These are phyloP conservation scores for Phytomonas sp. DNA, from an alignment of 208 protist genomes.

Conservation along the genomic window DNA sequence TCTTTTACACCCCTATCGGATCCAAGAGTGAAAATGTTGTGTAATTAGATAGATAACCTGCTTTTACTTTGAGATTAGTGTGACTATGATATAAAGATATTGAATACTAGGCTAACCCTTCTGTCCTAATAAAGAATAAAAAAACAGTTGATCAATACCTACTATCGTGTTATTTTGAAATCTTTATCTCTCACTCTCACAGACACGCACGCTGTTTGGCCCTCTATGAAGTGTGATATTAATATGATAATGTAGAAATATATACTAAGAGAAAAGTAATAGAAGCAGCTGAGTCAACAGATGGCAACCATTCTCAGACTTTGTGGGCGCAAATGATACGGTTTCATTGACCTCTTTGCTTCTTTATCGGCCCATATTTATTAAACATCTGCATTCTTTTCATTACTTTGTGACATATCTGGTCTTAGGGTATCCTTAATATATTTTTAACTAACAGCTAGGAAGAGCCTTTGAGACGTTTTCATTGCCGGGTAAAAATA, in stretches of 20 bases:
- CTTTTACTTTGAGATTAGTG: not conserved
- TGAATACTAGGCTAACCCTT: not conserved
- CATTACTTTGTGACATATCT: not conserved
- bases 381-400: not conserved
- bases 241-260: not conserved
- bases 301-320: not conserved
- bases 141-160: not conserved
- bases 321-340: not conserved
- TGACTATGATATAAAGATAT: not conserved
- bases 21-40: not conserved
- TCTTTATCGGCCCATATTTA: not conserved
- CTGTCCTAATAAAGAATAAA: not conserved
- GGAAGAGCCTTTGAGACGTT: not conserved
- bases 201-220: not conserved
- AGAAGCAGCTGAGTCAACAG: not conserved
- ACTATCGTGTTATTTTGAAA: not conserved
- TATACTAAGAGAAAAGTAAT: not conserved
- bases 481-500: slow-evolving; percentile 13
- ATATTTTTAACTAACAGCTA: not conserved
- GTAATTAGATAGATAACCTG: not conserved
- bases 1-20: not conserved
- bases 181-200: too few relatives aligned
- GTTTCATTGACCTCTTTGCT: not conserved
- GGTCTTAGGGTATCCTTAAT: not conserved
- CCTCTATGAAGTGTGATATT: not conserved